These are phyloP conservation scores for Taiozyma onychis DNA, from an alignment of 1,139 yeast genomes.

Conservation along the genomic window DNA sequence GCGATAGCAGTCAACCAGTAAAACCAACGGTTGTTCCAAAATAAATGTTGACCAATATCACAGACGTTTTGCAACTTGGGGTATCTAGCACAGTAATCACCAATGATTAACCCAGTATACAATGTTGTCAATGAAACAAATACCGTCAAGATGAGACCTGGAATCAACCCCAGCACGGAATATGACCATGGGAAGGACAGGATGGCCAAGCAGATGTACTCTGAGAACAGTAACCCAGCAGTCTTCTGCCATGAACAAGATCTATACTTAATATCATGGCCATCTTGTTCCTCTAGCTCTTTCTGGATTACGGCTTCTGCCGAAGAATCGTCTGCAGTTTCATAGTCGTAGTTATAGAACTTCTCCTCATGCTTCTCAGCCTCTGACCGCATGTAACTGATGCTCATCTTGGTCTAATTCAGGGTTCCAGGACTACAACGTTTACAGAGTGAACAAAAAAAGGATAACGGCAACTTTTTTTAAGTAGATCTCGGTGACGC, in stretches of 20 bases:
- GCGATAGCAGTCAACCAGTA: conserved; percentile 56
- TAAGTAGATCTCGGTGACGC: neutral
- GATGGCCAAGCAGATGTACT: conserved; percentile 56
- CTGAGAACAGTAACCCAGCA: conserved; percentile 52
- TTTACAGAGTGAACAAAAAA: neutral
- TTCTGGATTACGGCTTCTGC: conserved; percentile 27
- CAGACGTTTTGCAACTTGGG: conserved; percentile 49
- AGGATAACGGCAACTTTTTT: neutral
- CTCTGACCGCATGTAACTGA: neutral
- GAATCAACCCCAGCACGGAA: conserved; percentile 52
- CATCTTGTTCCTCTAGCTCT: conserved; percentile 26
- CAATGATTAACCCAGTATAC: conserved; percentile 49
- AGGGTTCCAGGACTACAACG: neutral
- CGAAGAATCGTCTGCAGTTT: conserved; percentile 12
- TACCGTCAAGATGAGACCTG: conserved; percentile 50
- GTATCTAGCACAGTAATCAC: conserved; percentile 49
- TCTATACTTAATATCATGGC: conserved; percentile 39
- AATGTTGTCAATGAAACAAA: conserved; percentile 45
- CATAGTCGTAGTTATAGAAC: conserved; percentile 1
- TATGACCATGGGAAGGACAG: conserved; percentile 64
- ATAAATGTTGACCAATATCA: conserved; percentile 54
- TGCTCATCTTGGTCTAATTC: neutral
- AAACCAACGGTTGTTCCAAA: conserved; percentile 45
- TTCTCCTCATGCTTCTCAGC: neutral
- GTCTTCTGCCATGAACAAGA: conserved; percentile 55